phyloP scores from a whole-genome alignment of 73 alveolate species.

The Uronychia setigera region DNA sequence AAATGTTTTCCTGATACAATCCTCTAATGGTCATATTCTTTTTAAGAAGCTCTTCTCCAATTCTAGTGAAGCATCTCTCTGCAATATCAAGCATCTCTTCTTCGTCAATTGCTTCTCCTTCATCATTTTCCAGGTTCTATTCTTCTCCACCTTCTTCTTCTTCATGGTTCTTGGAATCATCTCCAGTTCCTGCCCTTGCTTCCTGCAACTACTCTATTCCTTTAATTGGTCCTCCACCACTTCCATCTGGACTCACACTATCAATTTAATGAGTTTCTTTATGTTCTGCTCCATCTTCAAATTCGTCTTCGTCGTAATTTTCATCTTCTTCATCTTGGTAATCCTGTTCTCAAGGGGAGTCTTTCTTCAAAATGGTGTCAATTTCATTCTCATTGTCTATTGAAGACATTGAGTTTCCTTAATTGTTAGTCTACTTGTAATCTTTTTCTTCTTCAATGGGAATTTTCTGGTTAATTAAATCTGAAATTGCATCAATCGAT shows the following conservation, averaged over 20 bases:
- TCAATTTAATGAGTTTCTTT: slow-evolving; percentile 18
- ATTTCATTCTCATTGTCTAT: not conserved
- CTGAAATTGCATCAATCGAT: not conserved
- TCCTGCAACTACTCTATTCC: slow-evolving; percentile 10
- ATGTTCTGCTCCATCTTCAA: slow-evolving; percentile 11
- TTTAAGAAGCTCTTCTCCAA: slow-evolving; percentile 34
- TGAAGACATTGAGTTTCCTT: not conserved
- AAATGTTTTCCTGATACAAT: slow-evolving; percentile 36
- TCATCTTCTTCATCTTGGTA: slow-evolving; percentile 28
- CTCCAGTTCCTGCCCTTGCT: not conserved
- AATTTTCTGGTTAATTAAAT: not conserved
- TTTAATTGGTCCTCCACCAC: not conserved
- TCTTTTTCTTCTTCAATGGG: not conserved
- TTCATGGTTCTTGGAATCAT: not conserved
- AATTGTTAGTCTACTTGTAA: not conserved
- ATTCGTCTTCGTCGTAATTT: slow-evolving; percentile 27
- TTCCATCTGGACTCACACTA: not conserved
- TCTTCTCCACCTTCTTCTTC: not conserved
- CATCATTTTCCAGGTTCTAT: slow-evolving; percentile 20
- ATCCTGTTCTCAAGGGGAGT: too few relatives aligned
- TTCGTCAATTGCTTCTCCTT: slow-evolving; percentile 51
- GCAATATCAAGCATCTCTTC: slow-evolving; percentile 71
- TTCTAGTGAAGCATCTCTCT: slow-evolving; percentile 55
- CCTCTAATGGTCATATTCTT: slow-evolving; percentile 18
- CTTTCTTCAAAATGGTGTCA: not conserved